These are phyloP conservation scores for Populus hybrid DNA, from an alignment of 441 rosid genomes.

Conservation along the genomic window DNA sequence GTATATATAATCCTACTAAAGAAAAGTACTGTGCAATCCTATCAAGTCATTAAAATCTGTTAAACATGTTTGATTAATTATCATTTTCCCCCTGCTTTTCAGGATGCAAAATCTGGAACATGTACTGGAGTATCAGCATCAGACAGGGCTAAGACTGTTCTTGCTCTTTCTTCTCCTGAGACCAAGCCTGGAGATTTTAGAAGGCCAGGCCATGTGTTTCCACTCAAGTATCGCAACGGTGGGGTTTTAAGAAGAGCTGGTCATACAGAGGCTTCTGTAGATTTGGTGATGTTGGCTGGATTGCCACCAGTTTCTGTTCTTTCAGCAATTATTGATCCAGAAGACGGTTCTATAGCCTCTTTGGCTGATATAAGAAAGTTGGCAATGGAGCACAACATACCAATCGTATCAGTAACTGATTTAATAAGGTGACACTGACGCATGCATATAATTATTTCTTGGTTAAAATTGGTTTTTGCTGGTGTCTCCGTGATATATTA, in stretches of 20 bases:
- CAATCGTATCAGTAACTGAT: slow-evolving; percentile 71
- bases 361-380: slow-evolving; percentile 41
- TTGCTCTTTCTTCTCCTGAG: slow-evolving; percentile 53
- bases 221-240: slow-evolving; percentile 75
- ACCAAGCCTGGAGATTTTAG: slow-evolving; percentile 68
- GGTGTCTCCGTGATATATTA: too few relatives aligned
- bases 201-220: slow-evolving; percentile 89
- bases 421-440: slow-evolving; percentile 47
- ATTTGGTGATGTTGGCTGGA: slow-evolving; percentile 58
- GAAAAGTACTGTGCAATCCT: too few relatives aligned
- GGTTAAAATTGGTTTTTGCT: not conserved
- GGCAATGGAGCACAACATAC: slow-evolving; percentile 51
- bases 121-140: slow-evolving; percentile 71
- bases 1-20: too few relatives aligned
- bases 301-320: slow-evolving; percentile 65
- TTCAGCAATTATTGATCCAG: slow-evolving; percentile 59
- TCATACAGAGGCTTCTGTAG: slow-evolving; percentile 89
- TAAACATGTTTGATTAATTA: not conserved
- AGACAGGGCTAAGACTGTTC: slow-evolving; percentile 67
- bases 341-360: slow-evolving; percentile 67
- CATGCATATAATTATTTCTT: not conserved
- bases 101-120: slow-evolving; percentile 72
- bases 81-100: not conserved
- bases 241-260: slow-evolving; percentile 85
- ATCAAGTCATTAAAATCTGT: not conserved